Evolutionary conservation across 2,329 filamentous ascomycete species (phyloP).

Genomic region (Hypoxylon sp.): DNA sequence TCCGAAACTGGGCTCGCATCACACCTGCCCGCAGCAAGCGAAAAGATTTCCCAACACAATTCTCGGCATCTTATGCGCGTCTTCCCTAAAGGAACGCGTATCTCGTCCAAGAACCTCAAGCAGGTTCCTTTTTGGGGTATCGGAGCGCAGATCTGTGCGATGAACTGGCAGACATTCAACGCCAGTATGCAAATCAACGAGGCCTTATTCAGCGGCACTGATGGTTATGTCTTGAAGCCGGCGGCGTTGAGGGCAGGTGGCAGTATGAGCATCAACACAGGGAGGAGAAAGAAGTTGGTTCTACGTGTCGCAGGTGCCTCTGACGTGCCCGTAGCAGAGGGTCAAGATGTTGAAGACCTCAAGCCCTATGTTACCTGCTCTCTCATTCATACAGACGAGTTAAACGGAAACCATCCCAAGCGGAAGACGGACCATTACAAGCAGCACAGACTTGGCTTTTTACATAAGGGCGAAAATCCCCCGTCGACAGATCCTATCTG

Average conservation of each 20-base stretch:
- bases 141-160: constrained; percentile 73
- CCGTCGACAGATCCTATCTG: constrained; percentile 68
- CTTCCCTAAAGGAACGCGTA: constrained; percentile 73
- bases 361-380: constrained; percentile 73
- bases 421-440: constrained; percentile 69
- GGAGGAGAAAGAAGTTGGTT: constrained; percentile 58
- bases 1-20: constrained; percentile 67
- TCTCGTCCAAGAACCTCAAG: constrained; percentile 70
- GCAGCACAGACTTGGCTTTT: constrained; percentile 64
- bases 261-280: constrained; percentile 56
- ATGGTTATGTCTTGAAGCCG: constrained; percentile 73
- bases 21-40: constrained; percentile 57
- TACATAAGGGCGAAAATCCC: constrained; percentile 67
- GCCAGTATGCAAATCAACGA: constrained; percentile 73
- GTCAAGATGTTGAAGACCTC: constrained; percentile 60
- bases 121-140: constrained; percentile 72
- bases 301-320: constrained; percentile 70
- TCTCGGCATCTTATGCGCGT: constrained; percentile 74
- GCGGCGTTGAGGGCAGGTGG: constrained; percentile 65
- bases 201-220: constrained; percentile 70
- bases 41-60: constrained; percentile 67
- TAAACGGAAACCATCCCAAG: constrained; percentile 61
- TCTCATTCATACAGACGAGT: constrained; percentile 65
- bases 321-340: constrained; percentile 64
- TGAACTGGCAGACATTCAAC: constrained; percentile 76